Percentiles rank a stretch among this genome's conserved stretches.
These are phyloP conservation scores for Cyberlindnera mississippiensis DNA, from an alignment of 805 yeast genomes.

Conservation along the genomic window DNA sequence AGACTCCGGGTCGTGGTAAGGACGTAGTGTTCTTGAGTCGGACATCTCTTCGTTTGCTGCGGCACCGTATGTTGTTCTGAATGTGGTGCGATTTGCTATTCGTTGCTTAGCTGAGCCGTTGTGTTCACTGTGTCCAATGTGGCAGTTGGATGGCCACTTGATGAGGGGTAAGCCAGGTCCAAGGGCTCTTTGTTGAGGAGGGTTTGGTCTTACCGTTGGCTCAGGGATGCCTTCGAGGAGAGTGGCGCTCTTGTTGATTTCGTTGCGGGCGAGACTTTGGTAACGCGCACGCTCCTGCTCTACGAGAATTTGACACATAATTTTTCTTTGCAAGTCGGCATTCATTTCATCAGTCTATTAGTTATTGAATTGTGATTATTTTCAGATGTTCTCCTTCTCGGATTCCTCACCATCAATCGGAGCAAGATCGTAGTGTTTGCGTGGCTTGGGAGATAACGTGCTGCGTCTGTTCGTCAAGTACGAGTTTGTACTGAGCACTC, in stretches of 20 bases:
- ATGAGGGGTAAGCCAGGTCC: background rate
- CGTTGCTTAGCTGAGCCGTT: too few relatives aligned
- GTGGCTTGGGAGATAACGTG: conserved; percentile 11
- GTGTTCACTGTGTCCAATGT: background rate
- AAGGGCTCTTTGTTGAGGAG: too few relatives aligned
- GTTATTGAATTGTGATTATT: background rate
- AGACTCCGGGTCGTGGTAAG: conserved; percentile 65
- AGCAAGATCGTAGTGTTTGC: conserved; percentile 7
- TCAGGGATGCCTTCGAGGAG: background rate
- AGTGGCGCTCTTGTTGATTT: conserved; percentile 1
- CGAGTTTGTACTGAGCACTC: conserved; percentile 29
- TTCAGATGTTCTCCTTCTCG: conserved; percentile 9
- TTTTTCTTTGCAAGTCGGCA: background rate
- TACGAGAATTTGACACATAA: too few relatives aligned
- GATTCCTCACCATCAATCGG: conserved; percentile 9
- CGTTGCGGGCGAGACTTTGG: background rate
- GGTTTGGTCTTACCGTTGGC: background rate
- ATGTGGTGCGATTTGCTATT: too few relatives aligned
- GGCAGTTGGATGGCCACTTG: background rate
- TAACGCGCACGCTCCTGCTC: too few relatives aligned
- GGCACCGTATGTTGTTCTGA: background rate
- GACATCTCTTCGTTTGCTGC: conserved; percentile 5
- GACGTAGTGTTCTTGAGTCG: conserved; percentile 37
- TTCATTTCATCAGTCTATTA: background rate
- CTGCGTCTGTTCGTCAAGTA: conserved; percentile 19